These are phyloP conservation scores for Juglanconis oblonga DNA, from an alignment of 2,329 filamentous ascomycete species.

Conservation along the genomic window DNA sequence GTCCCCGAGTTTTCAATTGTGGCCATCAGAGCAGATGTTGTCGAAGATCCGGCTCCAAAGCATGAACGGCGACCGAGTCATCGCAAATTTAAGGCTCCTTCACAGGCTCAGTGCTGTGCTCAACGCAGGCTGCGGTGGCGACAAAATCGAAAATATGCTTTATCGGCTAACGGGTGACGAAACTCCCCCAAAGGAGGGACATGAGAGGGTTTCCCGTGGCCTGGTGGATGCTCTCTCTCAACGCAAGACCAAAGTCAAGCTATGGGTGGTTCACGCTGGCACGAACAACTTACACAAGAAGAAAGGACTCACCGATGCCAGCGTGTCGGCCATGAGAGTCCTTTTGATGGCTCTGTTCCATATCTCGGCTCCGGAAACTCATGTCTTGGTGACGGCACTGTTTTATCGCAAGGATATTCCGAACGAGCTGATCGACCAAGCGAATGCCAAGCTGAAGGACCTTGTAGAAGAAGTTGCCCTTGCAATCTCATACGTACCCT, in stretches of 20 bases:
- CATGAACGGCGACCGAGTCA: background rate
- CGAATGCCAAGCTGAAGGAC: slow-evolving; percentile 13
- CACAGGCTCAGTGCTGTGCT: slow-evolving; percentile 11
- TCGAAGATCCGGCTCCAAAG: background rate
- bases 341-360: background rate
- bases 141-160: slow-evolving; percentile 24
- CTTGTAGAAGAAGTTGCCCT: background rate
- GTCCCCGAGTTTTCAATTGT: slow-evolving; percentile 16
- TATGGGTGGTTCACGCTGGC: slow-evolving; percentile 23
- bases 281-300: slow-evolving; percentile 22
- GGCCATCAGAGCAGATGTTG: slow-evolving; percentile 16
- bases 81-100: background rate
- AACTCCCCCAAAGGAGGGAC: background rate
- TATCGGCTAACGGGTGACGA: slow-evolving; percentile 20
- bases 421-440: slow-evolving; percentile 15
- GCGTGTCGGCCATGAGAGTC: background rate
- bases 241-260: slow-evolving; percentile 3
- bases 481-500: background rate
- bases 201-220: background rate
- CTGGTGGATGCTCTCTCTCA: background rate
- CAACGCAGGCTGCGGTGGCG: slow-evolving; percentile 25
- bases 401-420: slow-evolving; percentile 22
- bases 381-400: slow-evolving; percentile 21
- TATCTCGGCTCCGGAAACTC: slow-evolving; percentile 5
- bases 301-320: slow-evolving; percentile 14